Percentiles rank a stretch among this genome's conserved stretches.
Conservation (phyloP, 805 yeast species). For the Grigorovia yakushimaensis region DNA sequence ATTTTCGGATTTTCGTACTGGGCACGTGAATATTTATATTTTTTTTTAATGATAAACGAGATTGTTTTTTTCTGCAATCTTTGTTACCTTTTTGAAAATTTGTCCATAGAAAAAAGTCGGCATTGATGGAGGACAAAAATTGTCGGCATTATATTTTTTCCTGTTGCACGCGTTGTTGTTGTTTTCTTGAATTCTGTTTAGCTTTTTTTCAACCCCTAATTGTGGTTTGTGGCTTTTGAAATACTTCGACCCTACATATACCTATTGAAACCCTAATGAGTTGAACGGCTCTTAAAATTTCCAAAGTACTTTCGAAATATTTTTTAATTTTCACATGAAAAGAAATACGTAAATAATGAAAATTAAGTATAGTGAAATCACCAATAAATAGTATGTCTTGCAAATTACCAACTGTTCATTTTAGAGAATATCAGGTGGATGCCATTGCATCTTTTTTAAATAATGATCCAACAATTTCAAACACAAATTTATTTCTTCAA, state of each 20-base stretch:
- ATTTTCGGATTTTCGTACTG: not conserved
- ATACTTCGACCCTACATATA: not conserved
- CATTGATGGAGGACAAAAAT: not conserved
- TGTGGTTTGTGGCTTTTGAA: too few species aligned
- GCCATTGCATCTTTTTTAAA: conserved; percentile 16
- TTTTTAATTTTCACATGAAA: not conserved
- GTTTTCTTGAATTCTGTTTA: too few species aligned
- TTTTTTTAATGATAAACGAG: too few species aligned
- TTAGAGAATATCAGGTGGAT: conserved; percentile 20
- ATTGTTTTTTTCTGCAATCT: too few species aligned
- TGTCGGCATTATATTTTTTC: not conserved
- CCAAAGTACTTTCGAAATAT: too few species aligned
- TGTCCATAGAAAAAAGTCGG: not conserved
- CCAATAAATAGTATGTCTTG: not conserved
- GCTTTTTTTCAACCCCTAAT: too few species aligned
- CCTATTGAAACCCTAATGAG: not conserved
- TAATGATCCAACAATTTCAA: conserved; percentile 13
- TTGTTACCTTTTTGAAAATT: too few species aligned
- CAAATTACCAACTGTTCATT: conserved; percentile 8
- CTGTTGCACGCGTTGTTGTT: too few species aligned
- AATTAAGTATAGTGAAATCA: too few species aligned
- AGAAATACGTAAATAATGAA: not conserved
- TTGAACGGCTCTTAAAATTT: not conserved
- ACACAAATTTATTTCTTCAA: conserved; percentile 21
- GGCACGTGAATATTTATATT: not conserved